phyloP scores from a whole-genome alignment of 2,329 filamentous ascomycete species.

The Pseudocercospora eumusae region DNA sequence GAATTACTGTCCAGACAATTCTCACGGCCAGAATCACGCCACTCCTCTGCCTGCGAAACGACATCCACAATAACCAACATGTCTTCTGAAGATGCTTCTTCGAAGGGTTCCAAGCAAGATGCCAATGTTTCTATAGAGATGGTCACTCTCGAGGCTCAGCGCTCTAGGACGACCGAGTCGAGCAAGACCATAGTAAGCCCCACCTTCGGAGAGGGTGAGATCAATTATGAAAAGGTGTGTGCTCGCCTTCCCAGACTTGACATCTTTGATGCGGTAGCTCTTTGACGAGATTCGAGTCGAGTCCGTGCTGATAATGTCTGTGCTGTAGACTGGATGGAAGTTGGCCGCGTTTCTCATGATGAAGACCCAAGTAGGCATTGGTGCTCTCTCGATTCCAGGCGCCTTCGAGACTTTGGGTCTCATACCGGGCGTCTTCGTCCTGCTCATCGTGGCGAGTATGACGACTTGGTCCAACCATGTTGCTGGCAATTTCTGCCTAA shows the following conservation, averaged over 20 bases:
- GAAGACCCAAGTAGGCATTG: slow-evolving; percentile 44
- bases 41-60: background rate
- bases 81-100: background rate
- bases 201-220: background rate
- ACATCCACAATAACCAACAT: background rate
- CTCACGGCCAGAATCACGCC: background rate
- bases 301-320: background rate
- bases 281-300: background rate
- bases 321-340: slow-evolving; percentile 1
- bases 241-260: background rate
- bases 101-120: background rate
- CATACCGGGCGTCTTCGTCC: slow-evolving; percentile 50
- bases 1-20: background rate
- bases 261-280: background rate
- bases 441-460: slow-evolving; percentile 45
- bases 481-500: slow-evolving; percentile 54
- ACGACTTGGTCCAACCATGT: slow-evolving; percentile 54
- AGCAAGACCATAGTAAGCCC: background rate
- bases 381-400: slow-evolving; percentile 51
- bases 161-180: background rate
- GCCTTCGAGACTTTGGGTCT: slow-evolving; percentile 48
- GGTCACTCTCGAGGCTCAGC: background rate
- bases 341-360: background rate
- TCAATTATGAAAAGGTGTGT: background rate
- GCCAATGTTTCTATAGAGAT: background rate